Evolutionary conservation across 768 basidiomycete genomes (phyloP).

Genomic region (Agaricus subrufescens): DNA sequence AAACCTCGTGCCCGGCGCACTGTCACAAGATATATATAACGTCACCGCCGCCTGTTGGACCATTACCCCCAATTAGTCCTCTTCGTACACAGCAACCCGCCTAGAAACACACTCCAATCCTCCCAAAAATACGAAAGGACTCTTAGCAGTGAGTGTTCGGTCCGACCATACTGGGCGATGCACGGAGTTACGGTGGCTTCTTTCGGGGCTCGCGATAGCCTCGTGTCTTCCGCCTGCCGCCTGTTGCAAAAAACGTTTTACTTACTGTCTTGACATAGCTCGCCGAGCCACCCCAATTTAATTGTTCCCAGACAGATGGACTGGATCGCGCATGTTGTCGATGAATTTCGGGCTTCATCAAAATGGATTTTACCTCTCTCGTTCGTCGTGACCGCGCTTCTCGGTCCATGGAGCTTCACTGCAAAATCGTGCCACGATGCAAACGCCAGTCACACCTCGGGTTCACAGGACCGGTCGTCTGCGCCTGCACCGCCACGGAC

Average conservation of each 20-base stretch:
- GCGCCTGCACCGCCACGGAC: neutral
- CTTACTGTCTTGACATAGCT: neutral
- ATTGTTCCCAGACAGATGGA: neutral
- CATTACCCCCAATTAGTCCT: neutral
- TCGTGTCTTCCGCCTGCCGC: neutral
- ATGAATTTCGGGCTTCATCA: neutral
- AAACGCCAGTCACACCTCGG: neutral
- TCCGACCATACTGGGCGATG: neutral
- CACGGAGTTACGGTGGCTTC: neutral
- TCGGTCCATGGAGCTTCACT: neutral
- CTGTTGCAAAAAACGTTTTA: neutral
- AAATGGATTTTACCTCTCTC: slow-evolving; percentile 3
- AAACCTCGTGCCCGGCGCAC: no score
- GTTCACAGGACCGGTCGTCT: neutral
- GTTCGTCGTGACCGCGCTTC: neutral
- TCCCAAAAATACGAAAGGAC: neutral
- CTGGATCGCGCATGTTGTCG: neutral
- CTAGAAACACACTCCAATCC: neutral
- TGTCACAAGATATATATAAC: no score
- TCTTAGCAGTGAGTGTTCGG: neutral
- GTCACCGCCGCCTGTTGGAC: no score
- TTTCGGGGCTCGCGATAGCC: neutral
- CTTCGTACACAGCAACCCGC: neutral
- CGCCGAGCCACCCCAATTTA: neutral
- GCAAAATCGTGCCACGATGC: neutral